A percentile compares a stretch with the other conserved stretches of the same genome.
Conservation (phyloP, 495 filamentous ascomycete species). For the Astrothelium subdiscretum region DNA sequence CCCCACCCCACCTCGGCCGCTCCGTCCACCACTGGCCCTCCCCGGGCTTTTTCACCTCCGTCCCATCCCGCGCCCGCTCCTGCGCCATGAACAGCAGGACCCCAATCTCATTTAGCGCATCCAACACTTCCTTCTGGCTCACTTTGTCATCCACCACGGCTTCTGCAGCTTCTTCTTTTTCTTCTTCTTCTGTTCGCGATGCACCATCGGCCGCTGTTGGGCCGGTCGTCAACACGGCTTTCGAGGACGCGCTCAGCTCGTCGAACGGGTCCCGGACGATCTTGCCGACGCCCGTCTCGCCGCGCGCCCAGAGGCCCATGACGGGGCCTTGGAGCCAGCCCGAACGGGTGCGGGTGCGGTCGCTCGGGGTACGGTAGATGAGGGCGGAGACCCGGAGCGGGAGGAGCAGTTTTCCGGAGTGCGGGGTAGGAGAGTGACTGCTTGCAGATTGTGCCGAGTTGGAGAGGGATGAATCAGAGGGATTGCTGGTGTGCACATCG, state of each 20-base stretch:
- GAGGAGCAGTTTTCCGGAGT: constrained; percentile 35
- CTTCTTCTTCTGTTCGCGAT: background rate
- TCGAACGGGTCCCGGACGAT: background rate
- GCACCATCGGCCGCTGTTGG: constrained; percentile 7
- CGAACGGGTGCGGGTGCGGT: constrained; percentile 54
- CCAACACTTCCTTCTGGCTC: constrained; percentile 27
- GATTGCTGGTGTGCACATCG: background rate
- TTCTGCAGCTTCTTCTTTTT: background rate
- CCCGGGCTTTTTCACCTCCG: constrained; percentile 42
- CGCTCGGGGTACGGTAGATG: constrained; percentile 55
- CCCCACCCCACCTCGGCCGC: constrained; percentile 60
- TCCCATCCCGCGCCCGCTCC: constrained; percentile 64
- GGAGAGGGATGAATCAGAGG: no score
- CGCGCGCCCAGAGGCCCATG: constrained; percentile 44
- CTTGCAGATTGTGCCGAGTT: no score
- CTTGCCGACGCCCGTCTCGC: constrained; percentile 42
- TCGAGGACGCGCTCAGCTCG: background rate
- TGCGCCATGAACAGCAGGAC: constrained; percentile 68
- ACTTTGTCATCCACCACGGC: background rate
- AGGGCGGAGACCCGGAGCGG: constrained; percentile 43
- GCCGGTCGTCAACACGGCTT: constrained; percentile 17
- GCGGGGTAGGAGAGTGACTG: background rate
- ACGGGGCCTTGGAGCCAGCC: constrained; percentile 70
- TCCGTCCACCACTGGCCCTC: constrained; percentile 75
- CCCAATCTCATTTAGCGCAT: constrained; percentile 62